phyloP scores from a whole-genome alignment of 495 filamentous ascomycete genomes.

The Tricharina praecox region DNA sequence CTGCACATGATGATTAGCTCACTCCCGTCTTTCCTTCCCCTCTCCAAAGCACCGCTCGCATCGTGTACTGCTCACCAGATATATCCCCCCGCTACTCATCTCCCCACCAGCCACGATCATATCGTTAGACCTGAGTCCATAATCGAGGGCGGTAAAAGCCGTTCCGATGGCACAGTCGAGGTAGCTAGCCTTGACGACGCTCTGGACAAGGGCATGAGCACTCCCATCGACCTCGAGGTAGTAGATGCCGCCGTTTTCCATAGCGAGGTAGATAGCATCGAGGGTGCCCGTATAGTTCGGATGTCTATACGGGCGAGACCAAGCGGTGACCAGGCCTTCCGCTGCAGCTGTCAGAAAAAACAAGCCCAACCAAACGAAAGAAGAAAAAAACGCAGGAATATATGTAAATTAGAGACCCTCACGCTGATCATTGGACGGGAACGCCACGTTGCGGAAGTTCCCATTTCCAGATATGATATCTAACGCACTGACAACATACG shows the following conservation, averaged over 20 bases:
- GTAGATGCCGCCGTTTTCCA: slow-evolving; percentile 61
- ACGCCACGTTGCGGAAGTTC: not conserved
- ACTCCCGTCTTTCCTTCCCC: not conserved
- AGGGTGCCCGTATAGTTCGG: slow-evolving; percentile 39
- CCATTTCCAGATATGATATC: slow-evolving; percentile 11
- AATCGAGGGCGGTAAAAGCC: slow-evolving; percentile 46
- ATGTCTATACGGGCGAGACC: slow-evolving; percentile 54
- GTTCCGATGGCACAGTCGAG: slow-evolving; percentile 46
- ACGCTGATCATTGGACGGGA: slow-evolving; percentile 9
- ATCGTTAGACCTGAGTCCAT: slow-evolving; percentile 41
- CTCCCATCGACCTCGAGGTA: slow-evolving; percentile 46
- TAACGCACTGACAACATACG: slow-evolving; percentile 22
- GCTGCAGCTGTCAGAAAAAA: no score
- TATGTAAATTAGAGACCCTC: slow-evolving; percentile 1
- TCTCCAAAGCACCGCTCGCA: not conserved
- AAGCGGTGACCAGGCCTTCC: slow-evolving; percentile 34
- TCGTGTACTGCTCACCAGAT: slow-evolving; percentile 37
- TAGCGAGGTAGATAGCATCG: slow-evolving; percentile 61
- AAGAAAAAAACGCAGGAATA: no score
- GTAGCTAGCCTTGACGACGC: slow-evolving; percentile 38
- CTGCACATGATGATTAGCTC: slow-evolving; percentile 9
- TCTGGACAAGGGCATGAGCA: slow-evolving; percentile 29
- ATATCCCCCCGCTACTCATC: slow-evolving; percentile 62
- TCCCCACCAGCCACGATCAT: slow-evolving; percentile 66
- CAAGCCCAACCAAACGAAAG: no score